These are phyloP conservation scores for Psidium guajava DNA, from an alignment of 345 rosid genomes.

Conservation along the genomic window DNA sequence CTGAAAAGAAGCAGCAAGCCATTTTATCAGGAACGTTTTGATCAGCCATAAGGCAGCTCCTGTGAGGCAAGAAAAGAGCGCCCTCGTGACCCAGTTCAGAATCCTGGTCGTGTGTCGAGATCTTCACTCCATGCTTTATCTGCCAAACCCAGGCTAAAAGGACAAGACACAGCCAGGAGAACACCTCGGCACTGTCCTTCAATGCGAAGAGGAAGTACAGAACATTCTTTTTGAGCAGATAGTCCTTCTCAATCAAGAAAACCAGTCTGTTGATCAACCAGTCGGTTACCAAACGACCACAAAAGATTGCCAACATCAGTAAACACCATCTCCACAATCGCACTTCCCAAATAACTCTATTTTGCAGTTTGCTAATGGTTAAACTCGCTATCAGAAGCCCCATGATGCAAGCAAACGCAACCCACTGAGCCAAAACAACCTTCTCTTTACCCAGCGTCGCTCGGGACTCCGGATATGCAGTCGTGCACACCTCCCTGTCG, in stretches of 20 bases:
- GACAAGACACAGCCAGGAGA: slow-evolving; percentile 36
- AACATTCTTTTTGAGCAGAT: slow-evolving; percentile 46
- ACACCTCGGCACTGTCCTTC: slow-evolving; percentile 31
- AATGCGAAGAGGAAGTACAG: slow-evolving; percentile 40
- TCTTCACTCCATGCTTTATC: slow-evolving; percentile 28
- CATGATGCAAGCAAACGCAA: slow-evolving; percentile 10
- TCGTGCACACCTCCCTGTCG: slow-evolving; percentile 1
- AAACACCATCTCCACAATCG: slow-evolving; percentile 55
- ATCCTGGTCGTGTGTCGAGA: slow-evolving; percentile 12
- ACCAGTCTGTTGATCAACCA: slow-evolving; percentile 33
- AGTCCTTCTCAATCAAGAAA: slow-evolving; percentile 34
- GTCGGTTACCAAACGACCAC: slow-evolving; percentile 29
- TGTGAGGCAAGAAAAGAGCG: slow-evolving; percentile 26
- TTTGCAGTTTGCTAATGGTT: slow-evolving; percentile 13
- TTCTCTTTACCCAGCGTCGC: neutral
- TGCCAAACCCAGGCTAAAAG: slow-evolving; percentile 43
- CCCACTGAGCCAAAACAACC: slow-evolving; percentile 11
- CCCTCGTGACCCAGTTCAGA: slow-evolving; percentile 31
- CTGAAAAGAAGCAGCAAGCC: slow-evolving; percentile 35
- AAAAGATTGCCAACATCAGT: slow-evolving; percentile 32
- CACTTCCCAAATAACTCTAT: slow-evolving; percentile 26
- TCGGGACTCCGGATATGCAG: slow-evolving; percentile 8
- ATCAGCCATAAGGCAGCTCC: slow-evolving; percentile 48
- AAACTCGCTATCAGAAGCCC: slow-evolving; percentile 26
- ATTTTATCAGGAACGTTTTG: slow-evolving; percentile 27